Base-by-base conservation (phyloP, 768 basidiomycete species). In the Termitomyces eurrhizus region DNA sequence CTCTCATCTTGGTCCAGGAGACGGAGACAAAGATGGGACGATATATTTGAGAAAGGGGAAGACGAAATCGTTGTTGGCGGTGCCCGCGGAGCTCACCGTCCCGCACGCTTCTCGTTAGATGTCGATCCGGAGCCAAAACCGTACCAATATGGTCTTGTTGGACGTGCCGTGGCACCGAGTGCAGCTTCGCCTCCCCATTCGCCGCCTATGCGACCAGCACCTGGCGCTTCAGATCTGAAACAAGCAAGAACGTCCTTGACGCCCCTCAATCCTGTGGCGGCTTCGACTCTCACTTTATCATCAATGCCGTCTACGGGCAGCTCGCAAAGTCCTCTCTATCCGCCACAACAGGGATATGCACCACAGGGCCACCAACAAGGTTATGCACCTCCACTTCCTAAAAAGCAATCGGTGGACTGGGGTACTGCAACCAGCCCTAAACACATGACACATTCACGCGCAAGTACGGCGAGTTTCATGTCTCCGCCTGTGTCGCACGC, bases 131-230 rank as follows among this genome's bases (percentile, higher is more conserved):
- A 79, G 51, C 84, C 83, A 5, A 80, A 74, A 67, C 85, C 86
- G 26, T 88, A 88, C 66, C 77, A 83, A 65, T 88, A 88, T 63
- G 86, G 85, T 18, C 75, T 83, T 45, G 80, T 88, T 29, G 87
- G 86, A 3, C 79, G 78, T 26, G 73, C 75, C 2, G 66, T 70
- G 68, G 41, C 74, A 65, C 29, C 65, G 68, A 57, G 66, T 21
- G 70, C 75, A 52, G 61, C 62, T 18, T 73, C 75, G 3, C 77
- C 80, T 18, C 78, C 74, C 16, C 66, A 73, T 51, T 72, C 71
- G 2, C 77, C 80, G 4, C 69, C 68, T 6, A 49, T 68, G 62
- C 64, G 70, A 61, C 62, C 62, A 59, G 56, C 60, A 41, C 11
- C 51, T 32, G 57, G 69, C 61, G 29, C 59, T 39, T 44, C 52